Conservation (phyloP, 2,329 filamentous ascomycete species). For the Blastomyces percursus region DNA sequence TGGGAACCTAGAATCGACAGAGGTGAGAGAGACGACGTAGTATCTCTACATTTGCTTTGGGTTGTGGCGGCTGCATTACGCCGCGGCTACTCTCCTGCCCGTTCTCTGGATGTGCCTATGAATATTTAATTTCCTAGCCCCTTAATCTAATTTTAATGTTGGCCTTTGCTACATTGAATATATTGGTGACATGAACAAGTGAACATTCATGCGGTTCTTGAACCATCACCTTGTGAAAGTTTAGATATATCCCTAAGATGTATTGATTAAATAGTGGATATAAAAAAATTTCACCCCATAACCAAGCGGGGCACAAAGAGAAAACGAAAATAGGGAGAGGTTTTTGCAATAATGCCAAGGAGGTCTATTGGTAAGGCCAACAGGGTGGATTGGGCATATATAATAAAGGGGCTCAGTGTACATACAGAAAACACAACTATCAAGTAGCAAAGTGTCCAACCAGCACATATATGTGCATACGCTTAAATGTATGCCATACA, state of each 20-base stretch:
- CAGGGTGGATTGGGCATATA: neutral
- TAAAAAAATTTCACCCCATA: no score
- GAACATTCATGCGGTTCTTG: neutral
- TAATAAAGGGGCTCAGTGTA: neutral
- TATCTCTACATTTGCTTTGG: neutral
- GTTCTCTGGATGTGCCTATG: neutral
- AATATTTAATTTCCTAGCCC: neutral
- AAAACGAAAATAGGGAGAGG: neutral
- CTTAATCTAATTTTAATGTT: neutral
- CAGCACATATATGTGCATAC: neutral
- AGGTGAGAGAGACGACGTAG: neutral
- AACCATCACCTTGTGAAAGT: no score
- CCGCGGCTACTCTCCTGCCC: neutral
- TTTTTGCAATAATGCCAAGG: neutral
- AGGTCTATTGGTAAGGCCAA: no score
- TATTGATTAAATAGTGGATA: no score
- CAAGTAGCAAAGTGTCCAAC: neutral
- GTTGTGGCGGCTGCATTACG: neutral
- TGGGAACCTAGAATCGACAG: neutral
- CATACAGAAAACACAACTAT: neutral
- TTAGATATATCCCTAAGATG: neutral
- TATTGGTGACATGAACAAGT: neutral
- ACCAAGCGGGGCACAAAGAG: no score
- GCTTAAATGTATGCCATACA: neutral
- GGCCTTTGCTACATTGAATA: neutral